Conservation (phyloP, 202 grass and related monocot species). For the Zizania palustris region DNA sequence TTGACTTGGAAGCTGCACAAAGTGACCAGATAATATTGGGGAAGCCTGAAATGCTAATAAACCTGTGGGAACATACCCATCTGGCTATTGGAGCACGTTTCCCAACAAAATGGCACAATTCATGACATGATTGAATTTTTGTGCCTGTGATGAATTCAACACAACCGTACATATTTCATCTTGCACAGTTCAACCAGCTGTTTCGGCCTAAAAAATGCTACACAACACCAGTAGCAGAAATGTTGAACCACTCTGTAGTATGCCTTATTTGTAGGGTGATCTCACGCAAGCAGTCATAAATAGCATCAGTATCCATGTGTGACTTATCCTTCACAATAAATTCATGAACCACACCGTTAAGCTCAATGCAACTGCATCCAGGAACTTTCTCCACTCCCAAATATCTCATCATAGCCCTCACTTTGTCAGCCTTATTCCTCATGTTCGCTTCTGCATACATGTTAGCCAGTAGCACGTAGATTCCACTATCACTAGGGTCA, state of each 20-base stretch:
- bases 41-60: neutral
- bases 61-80: constrained; percentile 1
- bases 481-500: constrained; percentile 63
- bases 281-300: constrained; percentile 63
- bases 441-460: constrained; percentile 71
- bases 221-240: constrained; percentile 16
- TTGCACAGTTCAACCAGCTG: constrained; percentile 6
- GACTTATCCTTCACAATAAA: constrained; percentile 62
- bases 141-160: neutral
- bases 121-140: constrained; percentile 13
- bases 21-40: neutral
- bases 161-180: constrained; percentile 26
- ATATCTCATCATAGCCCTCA: constrained; percentile 72
- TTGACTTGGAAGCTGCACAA: neutral
- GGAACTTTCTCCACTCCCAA: constrained; percentile 63
- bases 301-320: constrained; percentile 43
- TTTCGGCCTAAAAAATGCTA: neutral
- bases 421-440: constrained; percentile 66
- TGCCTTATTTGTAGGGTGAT: constrained; percentile 55
- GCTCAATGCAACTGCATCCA: constrained; percentile 67
- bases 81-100: neutral
- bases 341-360: constrained; percentile 68
- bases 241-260: constrained; percentile 23
- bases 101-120: neutral
- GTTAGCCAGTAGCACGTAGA: constrained; percentile 76